These are phyloP conservation scores for Nakaseomyces bracarensis DNA, from an alignment of 1,139 yeast species.

Conservation along the genomic window DNA sequence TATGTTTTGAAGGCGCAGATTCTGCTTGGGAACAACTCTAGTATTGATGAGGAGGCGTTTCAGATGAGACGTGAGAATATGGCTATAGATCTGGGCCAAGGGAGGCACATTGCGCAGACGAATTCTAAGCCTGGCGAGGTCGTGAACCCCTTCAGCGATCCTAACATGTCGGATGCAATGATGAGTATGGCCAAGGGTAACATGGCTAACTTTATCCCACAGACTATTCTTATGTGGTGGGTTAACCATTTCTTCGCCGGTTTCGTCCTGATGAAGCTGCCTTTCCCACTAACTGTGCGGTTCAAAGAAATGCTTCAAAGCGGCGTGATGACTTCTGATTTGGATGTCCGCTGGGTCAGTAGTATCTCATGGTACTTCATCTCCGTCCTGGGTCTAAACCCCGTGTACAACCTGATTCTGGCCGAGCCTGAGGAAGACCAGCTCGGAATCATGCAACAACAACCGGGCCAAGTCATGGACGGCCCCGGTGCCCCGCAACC, in stretches of 20 bases:
- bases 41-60: conserved; percentile 32
- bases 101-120: conserved; percentile 35
- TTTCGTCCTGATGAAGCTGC: conserved; percentile 71
- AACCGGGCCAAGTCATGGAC: conserved; percentile 27
- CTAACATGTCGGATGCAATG: conserved; percentile 65
- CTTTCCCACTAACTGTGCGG: conserved; percentile 77
- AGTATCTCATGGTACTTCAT: conserved; percentile 97
- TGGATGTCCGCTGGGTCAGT: conserved; percentile 90
- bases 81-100: conserved; percentile 23
- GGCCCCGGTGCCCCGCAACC: conserved; percentile 54
- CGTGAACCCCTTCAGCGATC: conserved; percentile 60
- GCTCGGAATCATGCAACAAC: conserved; percentile 36
- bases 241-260: conserved; percentile 91
- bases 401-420: conserved; percentile 67
- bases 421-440: conserved; percentile 44
- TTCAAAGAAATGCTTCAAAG: conserved; percentile 89
- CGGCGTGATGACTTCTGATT: conserved; percentile 76
- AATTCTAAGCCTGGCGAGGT: conserved; percentile 34
- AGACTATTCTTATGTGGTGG: conserved; percentile 93
- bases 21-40: conserved; percentile 49
- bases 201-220: conserved; percentile 78
- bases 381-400: conserved; percentile 73
- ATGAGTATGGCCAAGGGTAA: conserved; percentile 75
- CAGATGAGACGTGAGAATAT: conserved; percentile 28
- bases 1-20: conserved; percentile 46